A percentile compares a stretch with the other conserved stretches of the same genome.
Conservation (phyloP, 495 filamentous ascomycete species). For the Thozetella sp. region DNA sequence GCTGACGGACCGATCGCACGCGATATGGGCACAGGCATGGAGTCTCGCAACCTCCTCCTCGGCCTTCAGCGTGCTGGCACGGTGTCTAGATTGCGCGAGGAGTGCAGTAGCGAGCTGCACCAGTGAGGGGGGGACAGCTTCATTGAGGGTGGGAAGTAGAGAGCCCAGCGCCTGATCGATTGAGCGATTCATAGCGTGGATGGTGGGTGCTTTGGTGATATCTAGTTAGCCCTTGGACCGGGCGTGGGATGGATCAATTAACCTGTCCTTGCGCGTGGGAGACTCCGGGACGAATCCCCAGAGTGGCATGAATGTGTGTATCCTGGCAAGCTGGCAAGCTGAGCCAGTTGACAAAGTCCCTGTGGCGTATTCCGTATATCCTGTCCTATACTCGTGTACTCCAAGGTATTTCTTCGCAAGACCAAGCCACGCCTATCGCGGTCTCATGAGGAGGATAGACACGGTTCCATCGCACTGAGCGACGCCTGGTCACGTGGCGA, state of each 20-base stretch:
- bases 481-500: slow-evolving; percentile 20
- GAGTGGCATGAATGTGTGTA: no score
- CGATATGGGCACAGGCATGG: slow-evolving; percentile 90
- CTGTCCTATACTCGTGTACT: no score
- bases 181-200: slow-evolving; percentile 64
- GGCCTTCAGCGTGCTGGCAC: slow-evolving; percentile 75
- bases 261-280: no score
- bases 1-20: slow-evolving; percentile 72
- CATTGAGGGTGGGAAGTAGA: slow-evolving; percentile 76
- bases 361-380: no score
- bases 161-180: slow-evolving; percentile 76
- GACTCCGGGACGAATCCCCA: no score
- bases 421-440: no score
- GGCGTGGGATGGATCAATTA: neutral
- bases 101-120: slow-evolving; percentile 76
- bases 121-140: slow-evolving; percentile 72
- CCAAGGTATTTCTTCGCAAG: no score
- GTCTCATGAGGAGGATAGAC: neutral
- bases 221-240: no score
- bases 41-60: slow-evolving; percentile 87
- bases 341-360: no score
- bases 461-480: no score
- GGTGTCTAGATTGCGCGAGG: slow-evolving; percentile 82
- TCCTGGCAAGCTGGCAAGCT: no score
- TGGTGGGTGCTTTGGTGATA: neutral